A percentile compares a stretch with the other conserved stretches of the same genome.
Evolutionary conservation across 805 yeast genomes (phyloP).

Genomic region (Grigorovia transvaalensis): DNA sequence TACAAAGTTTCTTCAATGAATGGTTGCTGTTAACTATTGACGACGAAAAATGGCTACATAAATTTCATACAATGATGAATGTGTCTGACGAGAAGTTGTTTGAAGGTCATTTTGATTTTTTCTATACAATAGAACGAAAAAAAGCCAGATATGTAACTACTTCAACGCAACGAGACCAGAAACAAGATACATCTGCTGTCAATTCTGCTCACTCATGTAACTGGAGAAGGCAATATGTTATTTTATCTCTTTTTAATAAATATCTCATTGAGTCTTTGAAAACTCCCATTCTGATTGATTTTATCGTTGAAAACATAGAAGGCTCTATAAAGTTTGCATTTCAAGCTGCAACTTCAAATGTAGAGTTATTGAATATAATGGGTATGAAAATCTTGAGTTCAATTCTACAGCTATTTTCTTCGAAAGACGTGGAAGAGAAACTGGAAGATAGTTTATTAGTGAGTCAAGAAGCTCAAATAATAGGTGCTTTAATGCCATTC

Average conservation of each 20-base stretch:
- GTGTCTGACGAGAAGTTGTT: conserved; percentile 35
- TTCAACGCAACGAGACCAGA: background rate
- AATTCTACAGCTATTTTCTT: conserved; percentile 44
- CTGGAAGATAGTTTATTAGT: conserved; percentile 65
- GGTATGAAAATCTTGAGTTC: conserved; percentile 62
- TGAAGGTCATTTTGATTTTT: conserved; percentile 33
- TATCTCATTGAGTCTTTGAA: conserved; percentile 13
- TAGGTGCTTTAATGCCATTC: conserved; percentile 81
- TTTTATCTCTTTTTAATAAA: background rate
- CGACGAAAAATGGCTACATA: conserved; percentile 45
- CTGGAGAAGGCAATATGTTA: background rate
- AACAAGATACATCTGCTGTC: background rate
- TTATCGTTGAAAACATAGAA: background rate
- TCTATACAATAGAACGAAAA: conserved; percentile 33
- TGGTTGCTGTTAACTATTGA: conserved; percentile 51
- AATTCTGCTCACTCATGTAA: background rate
- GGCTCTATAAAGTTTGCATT: conserved; percentile 62
- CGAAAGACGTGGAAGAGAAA: conserved; percentile 57
- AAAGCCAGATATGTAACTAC: conserved; percentile 1
- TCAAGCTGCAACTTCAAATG: conserved; percentile 66
- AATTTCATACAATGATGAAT: conserved; percentile 41
- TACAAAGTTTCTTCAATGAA: conserved; percentile 38
- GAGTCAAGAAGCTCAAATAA: conserved; percentile 91
- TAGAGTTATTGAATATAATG: conserved; percentile 44
- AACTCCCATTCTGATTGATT: conserved; percentile 10